These are phyloP conservation scores for Neopestalotiopsis sp. DNA, from an alignment of 2,329 filamentous ascomycete species.

Conservation along the genomic window DNA sequence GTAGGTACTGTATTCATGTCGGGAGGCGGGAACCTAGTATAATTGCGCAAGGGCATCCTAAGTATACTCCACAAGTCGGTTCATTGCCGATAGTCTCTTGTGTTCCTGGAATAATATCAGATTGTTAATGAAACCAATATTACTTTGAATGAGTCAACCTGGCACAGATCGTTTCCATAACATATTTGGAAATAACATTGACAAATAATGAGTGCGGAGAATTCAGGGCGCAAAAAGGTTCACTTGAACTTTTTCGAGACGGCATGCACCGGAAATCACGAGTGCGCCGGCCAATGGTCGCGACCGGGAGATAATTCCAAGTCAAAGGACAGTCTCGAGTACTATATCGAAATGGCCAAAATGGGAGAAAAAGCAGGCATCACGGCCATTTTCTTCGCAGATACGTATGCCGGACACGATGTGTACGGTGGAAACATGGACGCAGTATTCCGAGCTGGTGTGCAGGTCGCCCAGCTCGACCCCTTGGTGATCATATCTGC, in stretches of 20 bases:
- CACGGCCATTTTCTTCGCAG: constrained; percentile 19
- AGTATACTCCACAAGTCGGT: neutral
- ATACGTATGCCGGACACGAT: constrained; percentile 18
- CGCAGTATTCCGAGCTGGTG: constrained; percentile 11
- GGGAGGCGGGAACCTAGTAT: neutral
- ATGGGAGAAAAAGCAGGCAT: constrained; percentile 16
- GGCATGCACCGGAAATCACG: constrained; percentile 18
- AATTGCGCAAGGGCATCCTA: neutral
- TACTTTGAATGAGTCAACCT: no score
- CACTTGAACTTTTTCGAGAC: constrained; percentile 20
- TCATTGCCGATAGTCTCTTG: neutral
- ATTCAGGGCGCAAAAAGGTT: constrained; percentile 1
- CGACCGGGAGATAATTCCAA: constrained; percentile 16
- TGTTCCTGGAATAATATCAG: neutral
- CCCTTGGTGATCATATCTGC: constrained; percentile 19
- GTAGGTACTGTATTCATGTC: neutral
- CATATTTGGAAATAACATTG: neutral
- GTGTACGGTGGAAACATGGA: constrained; percentile 20
- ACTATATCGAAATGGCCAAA: constrained; percentile 19
- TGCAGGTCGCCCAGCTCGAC: constrained; percentile 21
- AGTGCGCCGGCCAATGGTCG: constrained; percentile 18
- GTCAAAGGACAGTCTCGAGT: constrained; percentile 16
- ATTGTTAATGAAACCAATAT: no score
- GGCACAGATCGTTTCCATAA: neutral
- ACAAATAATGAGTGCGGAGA: neutral